Percentiles rank a stretch among this genome's conserved stretches.
phyloP scores from a whole-genome alignment of 768 basidiomycete species.

The Mycena epipterygia region DNA sequence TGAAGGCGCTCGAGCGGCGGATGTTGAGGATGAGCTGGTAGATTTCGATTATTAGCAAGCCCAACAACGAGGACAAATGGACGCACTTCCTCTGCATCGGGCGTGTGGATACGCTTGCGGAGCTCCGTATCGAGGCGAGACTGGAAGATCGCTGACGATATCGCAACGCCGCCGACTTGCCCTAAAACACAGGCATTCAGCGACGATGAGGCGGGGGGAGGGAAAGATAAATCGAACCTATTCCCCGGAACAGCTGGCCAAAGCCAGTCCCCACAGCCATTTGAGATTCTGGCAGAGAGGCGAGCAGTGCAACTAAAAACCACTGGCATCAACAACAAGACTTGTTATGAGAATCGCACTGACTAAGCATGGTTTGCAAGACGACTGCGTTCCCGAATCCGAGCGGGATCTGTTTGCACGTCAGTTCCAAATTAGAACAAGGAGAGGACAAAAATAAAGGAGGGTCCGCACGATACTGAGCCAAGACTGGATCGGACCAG shows the following conservation, averaged over 20 bases:
- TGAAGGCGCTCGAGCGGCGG: constrained; percentile 69
- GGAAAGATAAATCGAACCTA: constrained; percentile 52
- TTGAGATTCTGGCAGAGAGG: constrained; percentile 73
- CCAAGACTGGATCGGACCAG: constrained; percentile 60
- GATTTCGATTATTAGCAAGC: constrained; percentile 45
- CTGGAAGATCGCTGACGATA: constrained; percentile 79
- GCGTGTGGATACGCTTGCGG: constrained; percentile 58
- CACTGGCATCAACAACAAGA: not conserved
- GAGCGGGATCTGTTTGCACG: constrained; percentile 61
- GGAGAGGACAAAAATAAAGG: not conserved
- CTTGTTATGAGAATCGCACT: not conserved
- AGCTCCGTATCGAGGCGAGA: constrained; percentile 68
- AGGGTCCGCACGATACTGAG: constrained; percentile 53
- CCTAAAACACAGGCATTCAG: constrained; percentile 50
- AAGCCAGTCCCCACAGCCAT: constrained; percentile 82
- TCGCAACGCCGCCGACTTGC: constrained; percentile 79
- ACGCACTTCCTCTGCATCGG: constrained; percentile 17
- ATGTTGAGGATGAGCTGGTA: constrained; percentile 70
- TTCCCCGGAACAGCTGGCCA: constrained; percentile 73
- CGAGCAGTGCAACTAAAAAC: constrained; percentile 47
- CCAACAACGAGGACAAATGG: constrained; percentile 58
- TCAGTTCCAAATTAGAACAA: not conserved
- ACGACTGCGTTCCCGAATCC: constrained; percentile 79
- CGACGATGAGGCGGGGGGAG: constrained; percentile 33
- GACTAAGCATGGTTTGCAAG: constrained; percentile 71